Percentiles rank a stretch among this genome's conserved stretches.
phyloP scores from a whole-genome alignment of 2,329 filamentous ascomycete genomes.

The Aspergillus calidoustus region DNA sequence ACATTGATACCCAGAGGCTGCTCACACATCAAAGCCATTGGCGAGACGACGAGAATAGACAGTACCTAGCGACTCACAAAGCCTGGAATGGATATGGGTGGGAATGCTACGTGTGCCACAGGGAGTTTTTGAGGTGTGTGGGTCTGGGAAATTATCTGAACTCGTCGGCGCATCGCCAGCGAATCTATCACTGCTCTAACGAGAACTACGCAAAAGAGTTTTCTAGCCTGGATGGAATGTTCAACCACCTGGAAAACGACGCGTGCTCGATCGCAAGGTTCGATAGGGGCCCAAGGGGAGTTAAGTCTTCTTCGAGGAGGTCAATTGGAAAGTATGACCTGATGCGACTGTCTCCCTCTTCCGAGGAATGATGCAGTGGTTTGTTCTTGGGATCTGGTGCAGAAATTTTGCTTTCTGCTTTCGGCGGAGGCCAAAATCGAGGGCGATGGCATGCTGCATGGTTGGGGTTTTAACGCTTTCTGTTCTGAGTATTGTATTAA shows the following conservation, averaged over 20 bases:
- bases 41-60: constrained; percentile 35
- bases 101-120: constrained; percentile 61
- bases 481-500: no score
- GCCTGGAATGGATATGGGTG: constrained; percentile 54
- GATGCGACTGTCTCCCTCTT: background rate
- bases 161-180: constrained; percentile 57
- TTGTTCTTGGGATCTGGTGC: background rate
- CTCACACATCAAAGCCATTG: constrained; percentile 60
- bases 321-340: background rate
- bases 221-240: constrained; percentile 44
- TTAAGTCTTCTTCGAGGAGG: background rate
- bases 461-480: no score
- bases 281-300: constrained; percentile 41
- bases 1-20: constrained; percentile 52
- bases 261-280: constrained; percentile 47
- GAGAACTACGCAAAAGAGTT: constrained; percentile 44
- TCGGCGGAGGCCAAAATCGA: no score
- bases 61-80: constrained; percentile 44
- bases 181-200: constrained; percentile 52
- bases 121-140: constrained; percentile 41
- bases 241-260: constrained; percentile 54
- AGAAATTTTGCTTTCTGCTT: background rate
- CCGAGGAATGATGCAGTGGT: background rate
- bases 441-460: background rate
- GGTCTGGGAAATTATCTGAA: constrained; percentile 59